Evolutionary conservation across 2,329 filamentous ascomycete genomes (phyloP), one percentile per base, ranked within the genome.

Genomic region (Colletotrichum echinochloae): DNA sequence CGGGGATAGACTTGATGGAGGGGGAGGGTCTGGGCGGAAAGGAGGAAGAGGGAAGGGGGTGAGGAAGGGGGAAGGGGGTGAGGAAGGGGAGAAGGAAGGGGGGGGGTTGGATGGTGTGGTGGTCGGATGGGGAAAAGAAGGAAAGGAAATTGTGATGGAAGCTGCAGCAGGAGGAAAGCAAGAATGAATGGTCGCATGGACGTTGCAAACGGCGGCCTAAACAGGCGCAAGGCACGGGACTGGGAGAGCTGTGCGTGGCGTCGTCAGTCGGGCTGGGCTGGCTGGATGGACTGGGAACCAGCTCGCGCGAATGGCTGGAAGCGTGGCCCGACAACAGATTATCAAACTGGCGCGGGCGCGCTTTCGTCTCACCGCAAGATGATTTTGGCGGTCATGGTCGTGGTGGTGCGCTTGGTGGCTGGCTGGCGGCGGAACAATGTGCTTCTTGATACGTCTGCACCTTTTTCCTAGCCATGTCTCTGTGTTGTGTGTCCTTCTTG

Each of bases 251-350:
- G 30, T n/a, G n/a, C 12, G 30, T 37, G 52, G 30, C 52, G 52
- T 37, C n/a, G 52, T 33, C 30, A 35, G 9, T 55, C 20, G 51
- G 30, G 18, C 41, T 44, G n/a, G 23, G 8, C n/a, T 23, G 5
- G 48, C 33, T n/a, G n/a, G n/a, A n/a, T n/a, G n/a, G 12, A 54
- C 48, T 28, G n/a, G n/a, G 57, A 18, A n/a, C 39, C 18, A 46
- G 41, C 57, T 49, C 48, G 55, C 52, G 56, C 33, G 51, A 66
- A 44, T 51, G 52, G 60, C 51, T 39, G 44, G 46, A 35, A 35
- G 23, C 35, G 66, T 14, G 30, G 52, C 14, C 52, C 12, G 18
- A 23, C 35, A 33, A 91, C n/a, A 72, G 33, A 66, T 60, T 66
- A 46, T 46, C 44, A 46, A 46, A n/a, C n/a, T 46, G 8, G 44